Percentiles rank a stretch among this genome's conserved stretches.
Evolutionary conservation across 257 asterid genomes (phyloP).

Genomic region (Verbascum thapsus): DNA sequence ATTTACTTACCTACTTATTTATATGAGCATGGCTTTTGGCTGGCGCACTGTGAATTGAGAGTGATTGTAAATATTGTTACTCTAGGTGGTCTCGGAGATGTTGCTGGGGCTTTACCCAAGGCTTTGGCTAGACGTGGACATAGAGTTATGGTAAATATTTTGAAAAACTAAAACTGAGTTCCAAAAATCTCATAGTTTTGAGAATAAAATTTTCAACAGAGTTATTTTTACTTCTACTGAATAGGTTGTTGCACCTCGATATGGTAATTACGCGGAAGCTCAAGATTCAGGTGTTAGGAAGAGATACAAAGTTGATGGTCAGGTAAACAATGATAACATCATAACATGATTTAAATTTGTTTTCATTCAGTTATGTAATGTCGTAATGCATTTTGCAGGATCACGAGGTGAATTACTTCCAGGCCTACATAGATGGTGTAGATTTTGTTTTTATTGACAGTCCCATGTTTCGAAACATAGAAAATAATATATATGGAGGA

Average conservation of each 20-base stretch:
- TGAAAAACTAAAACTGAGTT: not conserved
- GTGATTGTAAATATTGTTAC: conserved; percentile 25
- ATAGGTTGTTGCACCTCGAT: conserved; percentile 87
- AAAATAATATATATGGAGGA: conserved; percentile 79
- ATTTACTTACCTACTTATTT: too few species aligned
- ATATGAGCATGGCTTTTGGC: not conserved
- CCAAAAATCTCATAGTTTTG: too few species aligned
- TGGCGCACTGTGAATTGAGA: conserved; percentile 13
- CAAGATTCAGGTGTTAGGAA: conserved; percentile 72
- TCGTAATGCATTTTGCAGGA: conserved; percentile 60
- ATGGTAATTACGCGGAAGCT: conserved; percentile 78
- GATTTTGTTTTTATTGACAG: conserved; percentile 90
- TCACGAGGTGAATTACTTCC: conserved; percentile 86
- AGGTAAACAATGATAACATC: conserved; percentile 69
- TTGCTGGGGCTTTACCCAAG: conserved; percentile 98
- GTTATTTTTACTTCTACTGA: conserved; percentile 32
- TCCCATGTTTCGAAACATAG: conserved; percentile 60
- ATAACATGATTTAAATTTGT: conserved; percentile 11
- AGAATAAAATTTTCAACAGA: too few species aligned
- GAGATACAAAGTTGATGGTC: conserved; percentile 78
- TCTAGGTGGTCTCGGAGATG: conserved; percentile 99
- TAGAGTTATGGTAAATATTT: conserved; percentile 95
- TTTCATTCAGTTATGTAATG: conserved; percentile 24
- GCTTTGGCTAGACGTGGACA: conserved; percentile 99
- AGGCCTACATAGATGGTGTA: conserved; percentile 86